Conservation (phyloP, 805 yeast genomes). For the Kuraishia hungarica region DNA sequence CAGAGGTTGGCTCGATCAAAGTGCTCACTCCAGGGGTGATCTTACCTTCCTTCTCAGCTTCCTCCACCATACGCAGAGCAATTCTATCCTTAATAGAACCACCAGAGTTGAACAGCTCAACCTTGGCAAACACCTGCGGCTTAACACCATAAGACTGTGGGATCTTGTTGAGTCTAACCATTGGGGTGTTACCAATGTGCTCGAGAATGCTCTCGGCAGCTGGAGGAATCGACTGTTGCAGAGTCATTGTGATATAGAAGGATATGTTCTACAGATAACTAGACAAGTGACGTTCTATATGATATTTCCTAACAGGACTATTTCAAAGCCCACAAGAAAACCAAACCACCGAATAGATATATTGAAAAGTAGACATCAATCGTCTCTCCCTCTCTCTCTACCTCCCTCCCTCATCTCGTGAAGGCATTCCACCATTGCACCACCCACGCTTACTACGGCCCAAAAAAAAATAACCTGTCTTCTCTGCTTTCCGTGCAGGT, state of each 20-base stretch:
- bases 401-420: no score
- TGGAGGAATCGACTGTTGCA: constrained; percentile 22
- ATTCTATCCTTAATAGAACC: constrained; percentile 88
- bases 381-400: no score
- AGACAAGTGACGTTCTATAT: background rate
- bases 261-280: background rate
- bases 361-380: no score
- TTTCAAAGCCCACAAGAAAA: no score
- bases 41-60: constrained; percentile 70
- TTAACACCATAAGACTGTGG: constrained; percentile 72
- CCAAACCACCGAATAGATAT: no score
- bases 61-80: constrained; percentile 79
- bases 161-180: constrained; percentile 63
- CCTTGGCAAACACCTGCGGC: constrained; percentile 64
- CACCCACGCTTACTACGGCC: background rate
- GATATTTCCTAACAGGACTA: no score
- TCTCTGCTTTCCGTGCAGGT: no score
- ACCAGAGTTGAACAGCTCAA: constrained; percentile 81
- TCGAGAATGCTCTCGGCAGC: constrained; percentile 52
- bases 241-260: background rate
- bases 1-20: constrained; percentile 83
- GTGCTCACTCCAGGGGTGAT: constrained; percentile 76
- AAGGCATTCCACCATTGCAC: background rate
- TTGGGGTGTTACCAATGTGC: constrained; percentile 80
- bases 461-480: no score